Conservation (phyloP, 177 flowering plant species). For the Vitis hybrid region DNA sequence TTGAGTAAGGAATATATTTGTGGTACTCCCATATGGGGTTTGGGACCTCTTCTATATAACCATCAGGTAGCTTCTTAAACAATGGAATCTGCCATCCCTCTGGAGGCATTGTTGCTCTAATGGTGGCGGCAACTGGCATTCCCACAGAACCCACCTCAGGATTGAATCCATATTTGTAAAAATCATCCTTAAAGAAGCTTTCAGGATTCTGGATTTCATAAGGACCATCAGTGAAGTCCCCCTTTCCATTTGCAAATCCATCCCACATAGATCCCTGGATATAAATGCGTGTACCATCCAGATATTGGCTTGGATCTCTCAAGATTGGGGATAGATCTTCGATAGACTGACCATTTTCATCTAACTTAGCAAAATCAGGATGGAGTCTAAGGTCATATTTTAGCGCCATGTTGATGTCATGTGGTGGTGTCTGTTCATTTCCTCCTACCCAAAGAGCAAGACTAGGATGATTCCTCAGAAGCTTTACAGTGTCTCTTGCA, state of each 20-base stretch:
- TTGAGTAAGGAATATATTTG: slow-evolving; percentile 95
- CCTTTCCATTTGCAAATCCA: slow-evolving; percentile 93
- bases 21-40: slow-evolving; percentile 95
- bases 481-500: slow-evolving; percentile 94
- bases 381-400: slow-evolving; percentile 71
- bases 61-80: slow-evolving; percentile 56
- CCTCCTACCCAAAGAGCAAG: slow-evolving; percentile 99
- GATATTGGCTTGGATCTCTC: slow-evolving; percentile 84
- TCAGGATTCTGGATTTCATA: slow-evolving; percentile 95
- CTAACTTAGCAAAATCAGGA: slow-evolving; percentile 49
- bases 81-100: slow-evolving; percentile 93
- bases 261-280: slow-evolving; percentile 98
- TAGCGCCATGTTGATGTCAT: slow-evolving; percentile 77
- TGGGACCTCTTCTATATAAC: slow-evolving; percentile 75
- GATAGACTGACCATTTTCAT: slow-evolving; percentile 17
- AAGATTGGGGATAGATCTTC: slow-evolving; percentile 16
- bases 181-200: slow-evolving; percentile 75
- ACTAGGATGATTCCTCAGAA: slow-evolving; percentile 91
- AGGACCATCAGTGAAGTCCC: slow-evolving; percentile 91
- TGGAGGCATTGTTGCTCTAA: slow-evolving; percentile 92
- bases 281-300: slow-evolving; percentile 91
- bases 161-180: slow-evolving; percentile 84
- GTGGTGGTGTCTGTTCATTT: slow-evolving; percentile 92
- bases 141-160: slow-evolving; percentile 99
- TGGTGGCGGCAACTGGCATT: slow-evolving; percentile 94